These are phyloP conservation scores for Guadua angustifolia DNA, from an alignment of 176 grass and related monocot species.

Conservation along the genomic window DNA sequence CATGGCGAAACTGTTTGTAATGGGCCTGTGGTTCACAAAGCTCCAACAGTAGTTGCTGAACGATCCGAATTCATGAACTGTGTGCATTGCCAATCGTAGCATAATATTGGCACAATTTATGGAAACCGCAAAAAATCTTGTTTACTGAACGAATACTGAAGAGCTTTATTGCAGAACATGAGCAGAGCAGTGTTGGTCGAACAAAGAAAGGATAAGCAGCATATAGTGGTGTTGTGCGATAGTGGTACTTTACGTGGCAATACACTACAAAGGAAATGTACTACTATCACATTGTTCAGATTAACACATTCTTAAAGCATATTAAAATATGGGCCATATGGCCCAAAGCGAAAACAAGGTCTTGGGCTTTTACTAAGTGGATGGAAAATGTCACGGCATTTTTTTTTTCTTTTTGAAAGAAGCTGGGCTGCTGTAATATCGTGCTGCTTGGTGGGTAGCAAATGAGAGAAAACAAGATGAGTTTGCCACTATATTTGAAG, in stretches of 20 bases:
- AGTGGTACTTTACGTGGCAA: too few relatives aligned
- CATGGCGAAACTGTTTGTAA: constrained; percentile 53
- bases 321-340: background rate
- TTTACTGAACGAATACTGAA: background rate
- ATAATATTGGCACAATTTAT: too few relatives aligned
- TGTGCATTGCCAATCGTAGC: background rate
- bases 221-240: background rate
- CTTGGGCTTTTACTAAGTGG: background rate
- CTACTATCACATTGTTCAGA: background rate
- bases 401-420: background rate
- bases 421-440: background rate
- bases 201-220: background rate
- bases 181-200: background rate
- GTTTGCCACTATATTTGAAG: background rate
- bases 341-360: background rate
- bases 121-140: background rate
- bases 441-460: background rate
- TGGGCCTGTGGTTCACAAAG: constrained; percentile 61
- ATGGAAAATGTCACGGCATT: background rate
- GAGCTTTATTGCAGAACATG: background rate
- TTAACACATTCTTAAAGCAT: background rate
- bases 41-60: constrained; percentile 70
- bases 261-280: background rate
- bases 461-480: background rate
- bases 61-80: constrained; percentile 58